phyloP scores from a whole-genome alignment of 2,329 filamentous ascomycete genomes.

The Pestalotiopsis sp. region DNA sequence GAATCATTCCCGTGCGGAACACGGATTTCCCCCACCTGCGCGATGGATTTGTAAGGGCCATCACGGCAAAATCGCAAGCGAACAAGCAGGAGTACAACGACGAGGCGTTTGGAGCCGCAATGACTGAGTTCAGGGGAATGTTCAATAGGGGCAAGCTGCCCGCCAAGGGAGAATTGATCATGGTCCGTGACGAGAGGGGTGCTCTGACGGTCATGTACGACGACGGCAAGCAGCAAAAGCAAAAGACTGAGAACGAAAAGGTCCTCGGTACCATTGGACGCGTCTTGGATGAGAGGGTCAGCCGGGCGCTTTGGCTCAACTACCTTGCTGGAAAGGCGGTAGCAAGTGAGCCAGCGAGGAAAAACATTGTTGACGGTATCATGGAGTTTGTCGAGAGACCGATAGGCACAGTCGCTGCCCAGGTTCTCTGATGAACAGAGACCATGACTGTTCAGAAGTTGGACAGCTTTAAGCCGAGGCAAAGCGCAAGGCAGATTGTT shows the following conservation, averaged over 20 bases:
- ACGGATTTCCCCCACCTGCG: constrained; percentile 93
- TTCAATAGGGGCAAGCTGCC: constrained; percentile 81
- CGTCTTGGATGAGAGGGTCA: constrained; percentile 78
- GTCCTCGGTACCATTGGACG: constrained; percentile 67
- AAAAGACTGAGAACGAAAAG: constrained; percentile 53
- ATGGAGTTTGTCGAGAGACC: constrained; percentile 88
- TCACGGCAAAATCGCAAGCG: constrained; percentile 71
- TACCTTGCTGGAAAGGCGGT: constrained; percentile 88
- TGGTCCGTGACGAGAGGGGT: constrained; percentile 70
- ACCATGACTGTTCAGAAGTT: neutral
- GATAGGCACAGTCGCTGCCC: constrained; percentile 67
- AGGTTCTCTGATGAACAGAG: neutral
- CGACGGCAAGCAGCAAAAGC: constrained; percentile 42
- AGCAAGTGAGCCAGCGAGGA: constrained; percentile 79
- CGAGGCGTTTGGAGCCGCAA: constrained; percentile 73
- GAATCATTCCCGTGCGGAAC: constrained; percentile 87
- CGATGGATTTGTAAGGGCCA: constrained; percentile 86
- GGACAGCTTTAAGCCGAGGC: neutral
- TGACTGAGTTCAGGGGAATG: constrained; percentile 79
- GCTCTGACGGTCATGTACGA: constrained; percentile 70
- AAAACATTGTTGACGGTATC: constrained; percentile 83
- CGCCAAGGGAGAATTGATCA: constrained; percentile 76
- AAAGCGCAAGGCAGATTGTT: neutral
- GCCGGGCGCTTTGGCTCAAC: constrained; percentile 82
- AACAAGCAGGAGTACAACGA: constrained; percentile 61